Evolutionary conservation across 306 rosid genomes (phyloP), one percentile per base, ranked within the genome.

Genomic region (Canavalia ensiformis): DNA sequence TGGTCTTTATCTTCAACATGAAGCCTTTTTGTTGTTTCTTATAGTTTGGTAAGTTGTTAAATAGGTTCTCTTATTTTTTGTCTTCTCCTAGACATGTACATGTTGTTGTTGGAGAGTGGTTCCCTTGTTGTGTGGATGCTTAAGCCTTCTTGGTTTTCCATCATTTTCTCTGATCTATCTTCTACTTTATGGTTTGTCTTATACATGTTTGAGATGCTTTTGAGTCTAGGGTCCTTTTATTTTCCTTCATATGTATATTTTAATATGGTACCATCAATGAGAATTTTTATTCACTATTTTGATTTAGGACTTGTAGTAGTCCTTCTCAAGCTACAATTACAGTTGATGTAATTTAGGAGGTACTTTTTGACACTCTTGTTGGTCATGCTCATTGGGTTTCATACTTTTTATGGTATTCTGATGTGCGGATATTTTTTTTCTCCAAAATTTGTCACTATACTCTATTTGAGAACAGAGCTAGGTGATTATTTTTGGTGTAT

Each of bases 21-120:
- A 88, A 89, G 91, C 84, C 57, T 86, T 79, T 84, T 83, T 81
- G 75, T 70, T 82, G 86, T 69, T 72, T 75, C 82, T 78, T 81
- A 4, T 81, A 56, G 92, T 90, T 89, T 85, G 92, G 92, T 90
- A 82, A 85, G 93, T 85, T 85, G 88, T 89, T 69, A 79, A 74
- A 80, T 83, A 84, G 85, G 71, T 63, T 84, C 62, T 81, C 31
- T 68, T 52, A 1, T 35, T 1, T 78, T 80, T 86, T 83, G 88
- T 87, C 87, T 84, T 75, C 76, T 81, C 69, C 70, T 64, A 52
- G 47, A 13, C 60, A 75, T 75, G 45, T 45, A 33, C 29, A 69
- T 49, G 55, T 71, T 88, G 35, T 56, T 84, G 52, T 84, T 77
- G 73, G 84, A 86, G 83, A 81, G 70, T 44, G 83, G 78, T 79